Evolutionary conservation across 129 eudicot species (phyloP).

Genomic region (Solidago caesia): DNA sequence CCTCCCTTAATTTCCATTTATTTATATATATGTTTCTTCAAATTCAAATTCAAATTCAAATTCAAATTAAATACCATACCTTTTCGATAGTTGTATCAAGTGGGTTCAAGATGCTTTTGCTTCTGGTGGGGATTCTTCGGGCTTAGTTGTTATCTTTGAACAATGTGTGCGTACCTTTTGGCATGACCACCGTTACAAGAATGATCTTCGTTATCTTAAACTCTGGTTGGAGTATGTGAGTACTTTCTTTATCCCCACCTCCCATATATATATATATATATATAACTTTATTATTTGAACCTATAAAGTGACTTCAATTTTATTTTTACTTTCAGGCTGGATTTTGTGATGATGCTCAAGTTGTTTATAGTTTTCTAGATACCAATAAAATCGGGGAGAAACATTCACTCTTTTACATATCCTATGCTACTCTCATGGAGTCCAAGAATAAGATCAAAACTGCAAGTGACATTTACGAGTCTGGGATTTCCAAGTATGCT

Average conservation of each 20-base stretch:
- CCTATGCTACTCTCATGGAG: slow-evolving; percentile 82
- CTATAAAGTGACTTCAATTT: neutral
- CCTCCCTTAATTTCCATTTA: no score
- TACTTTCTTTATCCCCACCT: neutral
- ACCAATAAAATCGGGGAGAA: slow-evolving; percentile 71
- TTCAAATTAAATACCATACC: neutral
- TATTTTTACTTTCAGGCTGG: slow-evolving; percentile 63
- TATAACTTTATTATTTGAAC: no score
- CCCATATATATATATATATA: no score
- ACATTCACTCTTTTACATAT: slow-evolving; percentile 69
- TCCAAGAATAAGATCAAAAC: slow-evolving; percentile 69
- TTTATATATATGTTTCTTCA: neutral
- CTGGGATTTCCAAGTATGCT: slow-evolving; percentile 68
- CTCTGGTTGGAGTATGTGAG: slow-evolving; percentile 96
- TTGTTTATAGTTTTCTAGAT: slow-evolving; percentile 76
- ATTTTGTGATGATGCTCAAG: slow-evolving; percentile 80
- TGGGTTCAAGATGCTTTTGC: slow-evolving; percentile 98
- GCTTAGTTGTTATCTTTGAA: slow-evolving; percentile 69
- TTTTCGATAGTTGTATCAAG: slow-evolving; percentile 65
- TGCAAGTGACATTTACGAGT: slow-evolving; percentile 73
- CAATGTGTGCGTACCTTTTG: slow-evolving; percentile 96
- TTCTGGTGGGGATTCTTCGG: slow-evolving; percentile 88
- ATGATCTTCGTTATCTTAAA: slow-evolving; percentile 88
- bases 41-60: neutral
- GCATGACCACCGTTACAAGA: slow-evolving; percentile 73